Evolutionary conservation across 768 basidiomycete genomes (phyloP).

Genomic region (Pleurotus salmoneostramineus): DNA sequence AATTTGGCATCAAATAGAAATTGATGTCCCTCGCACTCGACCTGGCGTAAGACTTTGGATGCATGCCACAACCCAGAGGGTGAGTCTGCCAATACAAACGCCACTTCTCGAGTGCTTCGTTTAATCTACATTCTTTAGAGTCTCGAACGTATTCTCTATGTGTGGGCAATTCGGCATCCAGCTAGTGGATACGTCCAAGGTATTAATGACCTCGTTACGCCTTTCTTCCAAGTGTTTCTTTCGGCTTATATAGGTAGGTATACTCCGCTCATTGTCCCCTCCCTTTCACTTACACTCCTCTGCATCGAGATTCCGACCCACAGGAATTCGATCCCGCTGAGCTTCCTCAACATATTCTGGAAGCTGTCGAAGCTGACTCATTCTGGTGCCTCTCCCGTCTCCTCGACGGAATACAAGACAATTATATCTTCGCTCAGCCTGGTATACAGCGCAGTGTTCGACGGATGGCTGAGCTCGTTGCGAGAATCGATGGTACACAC

Average conservation of each 20-base stretch:
- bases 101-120: not conserved
- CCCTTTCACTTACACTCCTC: not conserved
- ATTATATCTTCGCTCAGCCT: conserved; percentile 95
- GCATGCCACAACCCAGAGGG: conserved; percentile 84
- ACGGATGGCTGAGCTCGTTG: conserved; percentile 91
- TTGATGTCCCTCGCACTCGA: conserved; percentile 93
- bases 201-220: conserved; percentile 96
- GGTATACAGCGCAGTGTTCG: conserved; percentile 93
- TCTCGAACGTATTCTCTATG: conserved; percentile 92
- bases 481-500: conserved; percentile 73
- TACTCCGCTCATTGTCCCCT: conserved; percentile 7
- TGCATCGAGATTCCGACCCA: conserved; percentile 77
- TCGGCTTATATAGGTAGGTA: conserved; percentile 85
- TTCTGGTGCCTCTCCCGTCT: conserved; percentile 98
- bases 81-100: conserved; percentile 27
- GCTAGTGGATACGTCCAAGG: conserved; percentile 99
- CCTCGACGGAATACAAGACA: conserved; percentile 96
- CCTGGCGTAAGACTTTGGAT: conserved; percentile 93
- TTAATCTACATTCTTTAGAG: conserved; percentile 46
- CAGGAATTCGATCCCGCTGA: conserved; percentile 80
- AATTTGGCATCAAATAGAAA: conserved; percentile 99
- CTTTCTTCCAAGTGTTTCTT: conserved; percentile 97
- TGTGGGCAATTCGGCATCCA: conserved; percentile 99
- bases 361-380: conserved; percentile 93
- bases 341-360: conserved; percentile 65